phyloP scores from a whole-genome alignment of 225 moss, liverwort and hornwort genomes.

The Asterella californica region DNA sequence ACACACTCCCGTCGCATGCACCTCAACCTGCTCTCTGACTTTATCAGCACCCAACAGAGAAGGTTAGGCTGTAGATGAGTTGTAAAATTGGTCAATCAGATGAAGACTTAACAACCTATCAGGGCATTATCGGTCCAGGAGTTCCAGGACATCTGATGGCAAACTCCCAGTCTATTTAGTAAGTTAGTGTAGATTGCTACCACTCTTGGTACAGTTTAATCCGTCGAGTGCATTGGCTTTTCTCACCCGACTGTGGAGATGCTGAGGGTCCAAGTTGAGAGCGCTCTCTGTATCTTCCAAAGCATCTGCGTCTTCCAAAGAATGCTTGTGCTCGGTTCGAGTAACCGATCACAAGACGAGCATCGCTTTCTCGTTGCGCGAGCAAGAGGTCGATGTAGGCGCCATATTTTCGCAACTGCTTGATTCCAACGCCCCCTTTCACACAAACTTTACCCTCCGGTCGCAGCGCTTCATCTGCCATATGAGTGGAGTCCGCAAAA shows the following conservation, averaged over 20 bases:
- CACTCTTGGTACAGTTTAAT: slow-evolving; percentile 21
- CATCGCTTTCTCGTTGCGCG: not conserved
- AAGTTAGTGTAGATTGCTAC: slow-evolving; percentile 1
- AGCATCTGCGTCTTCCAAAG: too few relatives aligned
- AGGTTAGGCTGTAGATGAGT: too few relatives aligned
- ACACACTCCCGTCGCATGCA: too few relatives aligned
- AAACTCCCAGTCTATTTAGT: too few relatives aligned
- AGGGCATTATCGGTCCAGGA: too few relatives aligned
- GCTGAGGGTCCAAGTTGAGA: slow-evolving; percentile 1
- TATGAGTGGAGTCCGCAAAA: too few relatives aligned
- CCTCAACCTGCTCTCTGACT: too few relatives aligned
- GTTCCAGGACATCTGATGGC: too few relatives aligned
- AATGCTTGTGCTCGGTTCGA: slow-evolving; percentile 22
- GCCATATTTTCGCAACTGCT: not conserved
- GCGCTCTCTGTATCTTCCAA: slow-evolving; percentile 21
- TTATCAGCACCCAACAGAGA: too few relatives aligned
- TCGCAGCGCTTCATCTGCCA: not conserved
- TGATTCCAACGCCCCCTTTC: not conserved
- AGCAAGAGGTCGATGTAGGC: not conserved
- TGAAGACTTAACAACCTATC: too few relatives aligned
- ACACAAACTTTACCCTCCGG: not conserved
- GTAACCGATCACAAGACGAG: not conserved
- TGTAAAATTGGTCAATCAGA: too few relatives aligned
- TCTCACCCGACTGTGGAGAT: slow-evolving; percentile 11
- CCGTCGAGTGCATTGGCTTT: slow-evolving; percentile 20